phyloP scores from a whole-genome alignment of 768 basidiomycete genomes.

The Wakefieldia striispora region DNA sequence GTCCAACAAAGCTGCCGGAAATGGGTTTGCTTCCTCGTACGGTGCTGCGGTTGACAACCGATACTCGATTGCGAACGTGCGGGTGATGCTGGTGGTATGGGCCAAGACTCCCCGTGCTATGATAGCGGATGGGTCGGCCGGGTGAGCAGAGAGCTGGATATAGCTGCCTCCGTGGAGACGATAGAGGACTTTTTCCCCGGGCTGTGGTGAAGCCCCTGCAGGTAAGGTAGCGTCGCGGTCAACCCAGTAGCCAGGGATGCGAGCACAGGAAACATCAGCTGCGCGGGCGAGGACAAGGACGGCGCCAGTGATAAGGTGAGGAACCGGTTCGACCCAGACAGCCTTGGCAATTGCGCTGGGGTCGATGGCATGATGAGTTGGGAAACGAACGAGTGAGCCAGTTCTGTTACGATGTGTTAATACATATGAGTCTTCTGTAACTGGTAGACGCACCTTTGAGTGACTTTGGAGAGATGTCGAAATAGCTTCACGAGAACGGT shows the following conservation, averaged over 20 bases:
- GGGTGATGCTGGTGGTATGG: slow-evolving; percentile 16
- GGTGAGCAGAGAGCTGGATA: slow-evolving; percentile 28
- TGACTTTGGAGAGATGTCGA: slow-evolving; percentile 15
- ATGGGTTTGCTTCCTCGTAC: slow-evolving; percentile 34
- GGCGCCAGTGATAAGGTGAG: slow-evolving; percentile 33
- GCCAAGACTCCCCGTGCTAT: slow-evolving; percentile 20
- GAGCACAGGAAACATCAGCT: slow-evolving; percentile 26
- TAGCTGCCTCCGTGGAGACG: slow-evolving; percentile 34
- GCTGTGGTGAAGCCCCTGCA: slow-evolving; percentile 18
- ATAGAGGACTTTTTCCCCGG: slow-evolving; percentile 35
- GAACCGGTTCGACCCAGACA: slow-evolving; percentile 36
- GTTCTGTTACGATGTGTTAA: slow-evolving; percentile 8
- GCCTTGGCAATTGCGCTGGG: slow-evolving; percentile 24
- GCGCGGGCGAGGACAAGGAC: slow-evolving; percentile 27
- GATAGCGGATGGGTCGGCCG: slow-evolving; percentile 22
- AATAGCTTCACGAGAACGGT: slow-evolving; percentile 19
- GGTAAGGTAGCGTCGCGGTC: slow-evolving; percentile 19
- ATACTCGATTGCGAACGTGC: slow-evolving; percentile 46
- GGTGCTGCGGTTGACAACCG: slow-evolving; percentile 38
- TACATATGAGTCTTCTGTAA: no score
- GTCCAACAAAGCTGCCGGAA: slow-evolving; percentile 55
- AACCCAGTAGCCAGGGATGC: slow-evolving; percentile 38
- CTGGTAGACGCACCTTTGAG: slow-evolving; percentile 19
- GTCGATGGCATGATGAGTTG: slow-evolving; percentile 19
- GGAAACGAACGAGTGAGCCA: slow-evolving; percentile 17